Percentiles rank a stretch among this genome's conserved stretches.
Evolutionary conservation across 2,329 filamentous ascomycete species (phyloP).

Genomic region (Colletotrichum viniferum): DNA sequence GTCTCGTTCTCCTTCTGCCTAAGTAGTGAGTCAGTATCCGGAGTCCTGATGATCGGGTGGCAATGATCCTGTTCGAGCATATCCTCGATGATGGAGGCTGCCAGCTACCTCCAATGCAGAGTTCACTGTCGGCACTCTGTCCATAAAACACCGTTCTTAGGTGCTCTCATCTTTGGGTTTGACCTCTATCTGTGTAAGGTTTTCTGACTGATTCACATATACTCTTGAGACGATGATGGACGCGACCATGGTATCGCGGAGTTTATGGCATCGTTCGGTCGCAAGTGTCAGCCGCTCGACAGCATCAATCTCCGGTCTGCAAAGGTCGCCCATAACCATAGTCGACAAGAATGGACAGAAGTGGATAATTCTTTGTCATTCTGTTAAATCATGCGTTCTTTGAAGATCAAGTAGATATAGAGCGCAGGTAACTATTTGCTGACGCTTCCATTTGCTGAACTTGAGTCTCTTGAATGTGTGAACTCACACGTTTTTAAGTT

Average conservation of each 20-base stretch:
- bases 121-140: background rate
- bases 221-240: background rate
- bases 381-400: background rate
- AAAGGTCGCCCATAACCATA: background rate
- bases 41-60: rapidly evolving
- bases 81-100: background rate
- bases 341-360: too few relatives aligned
- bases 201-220: background rate
- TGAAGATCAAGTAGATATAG: background rate
- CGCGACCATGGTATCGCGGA: background rate
- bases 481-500: background rate
- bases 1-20: too few relatives aligned
- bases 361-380: background rate
- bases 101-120: background rate
- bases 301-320: background rate
- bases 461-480: background rate
- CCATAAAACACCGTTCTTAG: background rate
- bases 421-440: background rate
- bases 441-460: background rate
- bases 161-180: rapidly evolving
- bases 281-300: background rate
- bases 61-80: background rate
- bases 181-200: background rate
- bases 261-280: background rate
- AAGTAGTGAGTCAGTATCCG: background rate